Evolutionary conservation across 2,329 filamentous ascomycete genomes (phyloP), one percentile per base, ranked within the genome.

Genomic region (Akanthomyces muscarius): DNA sequence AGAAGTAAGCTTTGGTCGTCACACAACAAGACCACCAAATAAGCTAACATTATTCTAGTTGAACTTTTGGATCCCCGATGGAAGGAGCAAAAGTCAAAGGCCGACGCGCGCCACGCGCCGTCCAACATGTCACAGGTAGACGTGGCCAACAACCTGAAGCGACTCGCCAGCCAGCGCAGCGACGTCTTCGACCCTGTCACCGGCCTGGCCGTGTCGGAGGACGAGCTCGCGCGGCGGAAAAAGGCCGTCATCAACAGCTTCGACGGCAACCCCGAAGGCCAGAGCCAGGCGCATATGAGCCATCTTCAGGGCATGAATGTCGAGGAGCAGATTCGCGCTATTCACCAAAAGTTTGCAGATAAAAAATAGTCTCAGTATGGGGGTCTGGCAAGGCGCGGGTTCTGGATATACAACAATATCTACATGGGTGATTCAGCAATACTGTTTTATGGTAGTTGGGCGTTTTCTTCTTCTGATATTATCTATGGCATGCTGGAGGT

Each of bases 11-110:
- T 47, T 58, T 13, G 13, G 3, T 13, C 11, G 11, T 4, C 21
- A 25, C 23, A 38, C 16, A 5, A 1, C 8, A 44, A 38, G 28
- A 25, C 33, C 30, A 57, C 28, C 4, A 21, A 42, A 41, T 2
- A 63, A 65, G 66, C 76, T 83, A 75, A 81, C 68, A n/a, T 36
- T 33, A 5, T 21, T 23, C 78, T 48, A 89, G 90, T 98, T 73
- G 94, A 98, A 77, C 83, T 97, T 53, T 84, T 97, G 64, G 94
- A 98, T 73, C 94, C 94, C 0, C 86, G 90, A 64, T 98, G 94
- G 93, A 96, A 96, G 74, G 93, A 97, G 73, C 93, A 98, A 74
- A 92, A 92, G 69, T 90, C 91, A 63, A 96, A 96, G 74, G 87
- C 91, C 18, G 92, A 97, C 52, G 87, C 90, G 14, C 89, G 94